phyloP scores from a whole-genome alignment of 371 early-diverging fungal genomes.

The Blastocladiella emersonii region DNA sequence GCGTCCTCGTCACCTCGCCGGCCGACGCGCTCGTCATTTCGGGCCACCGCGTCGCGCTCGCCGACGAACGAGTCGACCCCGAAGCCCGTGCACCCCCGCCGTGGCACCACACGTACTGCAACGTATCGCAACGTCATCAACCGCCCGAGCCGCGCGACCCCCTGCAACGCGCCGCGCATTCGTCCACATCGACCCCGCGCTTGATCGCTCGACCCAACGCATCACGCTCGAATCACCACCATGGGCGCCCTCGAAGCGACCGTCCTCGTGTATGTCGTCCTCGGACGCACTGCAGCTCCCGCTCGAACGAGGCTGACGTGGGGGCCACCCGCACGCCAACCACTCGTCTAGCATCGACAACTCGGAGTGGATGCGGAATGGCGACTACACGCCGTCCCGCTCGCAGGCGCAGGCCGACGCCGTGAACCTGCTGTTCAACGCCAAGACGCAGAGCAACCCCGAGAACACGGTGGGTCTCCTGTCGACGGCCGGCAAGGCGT shows the following conservation, averaged over 20 bases:
- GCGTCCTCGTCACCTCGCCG: too few species aligned
- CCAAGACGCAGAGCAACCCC: conserved; percentile 82
- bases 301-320: neutral
- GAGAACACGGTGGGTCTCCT: conserved; percentile 95
- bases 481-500: conserved; percentile 89
- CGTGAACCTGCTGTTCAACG: conserved; percentile 76
- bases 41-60: too few species aligned
- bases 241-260: conserved; percentile 49
- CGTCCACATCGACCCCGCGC: too few species aligned
- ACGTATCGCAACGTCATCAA: too few species aligned
- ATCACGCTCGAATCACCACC: conserved; percentile 21
- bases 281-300: neutral
- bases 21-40: too few species aligned
- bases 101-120: too few species aligned
- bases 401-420: conserved; percentile 91
- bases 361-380: conserved; percentile 98
- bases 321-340: too few species aligned
- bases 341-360: conserved; percentile 67
- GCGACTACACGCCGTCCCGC: conserved; percentile 93
- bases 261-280: conserved; percentile 36
- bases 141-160: too few species aligned
- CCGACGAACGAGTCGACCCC: too few species aligned
- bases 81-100: too few species aligned
- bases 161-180: too few species aligned
- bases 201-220: too few species aligned